phyloP scores from a whole-genome alignment of 768 basidiomycete genomes.

The Russula emetica region DNA sequence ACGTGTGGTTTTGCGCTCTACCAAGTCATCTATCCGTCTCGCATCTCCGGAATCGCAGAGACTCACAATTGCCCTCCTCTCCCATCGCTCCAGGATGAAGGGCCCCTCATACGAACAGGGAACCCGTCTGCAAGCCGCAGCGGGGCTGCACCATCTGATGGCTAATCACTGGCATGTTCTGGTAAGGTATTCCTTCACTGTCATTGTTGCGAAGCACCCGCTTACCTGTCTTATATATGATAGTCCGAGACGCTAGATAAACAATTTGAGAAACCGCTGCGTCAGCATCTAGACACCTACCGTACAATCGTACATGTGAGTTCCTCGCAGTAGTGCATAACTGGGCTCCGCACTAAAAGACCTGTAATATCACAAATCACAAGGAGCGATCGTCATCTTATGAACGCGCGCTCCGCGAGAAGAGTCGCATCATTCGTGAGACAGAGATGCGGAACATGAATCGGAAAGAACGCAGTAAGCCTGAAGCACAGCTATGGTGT shows the following conservation, averaged over 20 bases:
- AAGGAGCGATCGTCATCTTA: constrained; percentile 84
- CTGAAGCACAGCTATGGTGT: constrained; percentile 3
- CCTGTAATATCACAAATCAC: constrained; percentile 33
- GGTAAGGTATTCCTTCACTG: constrained; percentile 38
- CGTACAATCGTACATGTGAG: constrained; percentile 64
- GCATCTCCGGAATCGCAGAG: not conserved
- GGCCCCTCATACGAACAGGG: constrained; percentile 78
- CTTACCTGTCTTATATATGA: not conserved
- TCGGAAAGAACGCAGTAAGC: constrained; percentile 77
- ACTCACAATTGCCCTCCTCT: not conserved
- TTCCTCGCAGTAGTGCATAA: constrained; percentile 5
- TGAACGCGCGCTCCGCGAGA: constrained; percentile 76
- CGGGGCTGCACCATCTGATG: constrained; percentile 87
- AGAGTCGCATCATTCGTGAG: constrained; percentile 77
- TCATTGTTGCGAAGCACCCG: not conserved
- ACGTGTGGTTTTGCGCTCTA: constrained; percentile 31
- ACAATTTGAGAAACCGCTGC: constrained; percentile 83
- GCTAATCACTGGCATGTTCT: constrained; percentile 91
- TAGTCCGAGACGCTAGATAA: constrained; percentile 84
- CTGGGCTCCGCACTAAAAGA: constrained; percentile 3
- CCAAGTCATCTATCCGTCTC: not conserved
- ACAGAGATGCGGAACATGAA: constrained; percentile 85
- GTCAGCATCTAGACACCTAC: constrained; percentile 81
- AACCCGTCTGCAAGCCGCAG: constrained; percentile 76
- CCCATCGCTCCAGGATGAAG: constrained; percentile 50